A percentile compares a stretch with the other conserved stretches of the same genome.
Evolutionary conservation across 2,329 filamentous ascomycete genomes (phyloP).

Genomic region (Shiraia sp.): DNA sequence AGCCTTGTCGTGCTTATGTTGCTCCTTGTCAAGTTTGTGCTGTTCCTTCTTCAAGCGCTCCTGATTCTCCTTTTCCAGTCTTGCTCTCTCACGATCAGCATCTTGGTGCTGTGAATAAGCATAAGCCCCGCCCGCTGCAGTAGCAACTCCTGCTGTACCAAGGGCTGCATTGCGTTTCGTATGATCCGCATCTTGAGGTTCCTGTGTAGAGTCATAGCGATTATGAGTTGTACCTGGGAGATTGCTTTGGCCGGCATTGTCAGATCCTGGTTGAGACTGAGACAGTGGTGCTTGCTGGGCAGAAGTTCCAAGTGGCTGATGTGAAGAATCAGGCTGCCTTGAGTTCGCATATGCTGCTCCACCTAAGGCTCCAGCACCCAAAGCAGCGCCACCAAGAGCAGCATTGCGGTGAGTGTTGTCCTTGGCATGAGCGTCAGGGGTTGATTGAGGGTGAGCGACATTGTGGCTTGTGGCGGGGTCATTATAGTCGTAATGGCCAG

Average conservation of each 20-base stretch:
- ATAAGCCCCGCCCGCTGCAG: constrained; percentile 31
- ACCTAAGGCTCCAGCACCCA: constrained; percentile 3
- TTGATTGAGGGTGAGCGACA: constrained; percentile 11
- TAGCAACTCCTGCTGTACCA: constrained; percentile 24
- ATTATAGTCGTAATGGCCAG: constrained; percentile 22
- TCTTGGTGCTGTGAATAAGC: constrained; percentile 33
- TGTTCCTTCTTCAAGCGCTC: constrained; percentile 22
- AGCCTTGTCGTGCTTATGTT: constrained; percentile 22
- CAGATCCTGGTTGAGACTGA: constrained; percentile 6
- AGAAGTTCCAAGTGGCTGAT: constrained; percentile 7
- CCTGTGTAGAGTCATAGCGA: constrained; percentile 22
- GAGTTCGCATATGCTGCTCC: constrained; percentile 1
- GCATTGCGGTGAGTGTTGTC: neutral
- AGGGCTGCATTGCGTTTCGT: constrained; percentile 32
- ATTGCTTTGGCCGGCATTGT: constrained; percentile 6
- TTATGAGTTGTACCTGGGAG: constrained; percentile 22
- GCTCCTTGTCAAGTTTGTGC: constrained; percentile 23
- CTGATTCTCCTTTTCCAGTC: constrained; percentile 31
- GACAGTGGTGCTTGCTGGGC: constrained; percentile 1
- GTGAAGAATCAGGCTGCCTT: neutral
- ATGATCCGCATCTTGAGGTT: constrained; percentile 22
- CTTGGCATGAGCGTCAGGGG: neutral
- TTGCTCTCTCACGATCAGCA: constrained; percentile 29
- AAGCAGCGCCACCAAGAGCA: neutral
- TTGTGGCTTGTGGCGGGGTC: constrained; percentile 23